Evolutionary conservation across 345 rosid genomes (phyloP).

Genomic region (Gossypium australe): DNA sequence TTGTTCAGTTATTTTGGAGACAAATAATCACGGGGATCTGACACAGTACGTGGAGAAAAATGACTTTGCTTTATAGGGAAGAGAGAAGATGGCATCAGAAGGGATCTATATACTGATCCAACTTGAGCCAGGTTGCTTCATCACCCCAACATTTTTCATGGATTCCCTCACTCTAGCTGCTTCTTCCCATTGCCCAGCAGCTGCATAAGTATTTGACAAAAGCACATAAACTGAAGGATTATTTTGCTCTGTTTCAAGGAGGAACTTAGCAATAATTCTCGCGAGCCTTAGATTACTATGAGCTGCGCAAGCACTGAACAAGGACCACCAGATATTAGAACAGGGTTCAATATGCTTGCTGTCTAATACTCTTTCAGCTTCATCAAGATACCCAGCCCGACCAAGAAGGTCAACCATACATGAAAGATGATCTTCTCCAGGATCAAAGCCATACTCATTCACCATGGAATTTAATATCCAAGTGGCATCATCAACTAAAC

Average conservation of each 20-base stretch:
- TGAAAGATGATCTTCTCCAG: slow-evolving; percentile 57
- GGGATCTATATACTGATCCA: slow-evolving; percentile 44
- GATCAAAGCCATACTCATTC: slow-evolving; percentile 32
- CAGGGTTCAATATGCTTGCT: slow-evolving; percentile 25
- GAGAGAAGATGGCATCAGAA: slow-evolving; percentile 26
- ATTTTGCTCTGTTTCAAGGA: slow-evolving; percentile 47
- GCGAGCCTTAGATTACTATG: slow-evolving; percentile 62
- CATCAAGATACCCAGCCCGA: slow-evolving; percentile 68
- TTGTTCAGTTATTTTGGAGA: slow-evolving; percentile 88
- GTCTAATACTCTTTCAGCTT: slow-evolving; percentile 45
- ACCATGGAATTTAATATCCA: slow-evolving; percentile 51
- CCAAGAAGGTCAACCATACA: slow-evolving; percentile 74
- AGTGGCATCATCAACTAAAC: slow-evolving; percentile 53
- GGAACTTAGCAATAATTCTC: slow-evolving; percentile 44
- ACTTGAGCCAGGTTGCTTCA: slow-evolving; percentile 44
- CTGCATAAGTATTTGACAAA: slow-evolving; percentile 64
- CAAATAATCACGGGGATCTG: slow-evolving; percentile 84
- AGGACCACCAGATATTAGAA: slow-evolving; percentile 49
- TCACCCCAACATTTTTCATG: slow-evolving; percentile 33
- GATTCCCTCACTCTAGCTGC: slow-evolving; percentile 49
- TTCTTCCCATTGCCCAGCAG: slow-evolving; percentile 77
- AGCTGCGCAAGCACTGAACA: slow-evolving; percentile 77
- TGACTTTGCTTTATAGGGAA: slow-evolving; percentile 77
- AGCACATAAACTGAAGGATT: slow-evolving; percentile 56
- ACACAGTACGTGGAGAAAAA: slow-evolving; percentile 79